These are phyloP conservation scores for Gleditsia sinensis DNA, from an alignment of 306 rosid species.

Conservation along the genomic window DNA sequence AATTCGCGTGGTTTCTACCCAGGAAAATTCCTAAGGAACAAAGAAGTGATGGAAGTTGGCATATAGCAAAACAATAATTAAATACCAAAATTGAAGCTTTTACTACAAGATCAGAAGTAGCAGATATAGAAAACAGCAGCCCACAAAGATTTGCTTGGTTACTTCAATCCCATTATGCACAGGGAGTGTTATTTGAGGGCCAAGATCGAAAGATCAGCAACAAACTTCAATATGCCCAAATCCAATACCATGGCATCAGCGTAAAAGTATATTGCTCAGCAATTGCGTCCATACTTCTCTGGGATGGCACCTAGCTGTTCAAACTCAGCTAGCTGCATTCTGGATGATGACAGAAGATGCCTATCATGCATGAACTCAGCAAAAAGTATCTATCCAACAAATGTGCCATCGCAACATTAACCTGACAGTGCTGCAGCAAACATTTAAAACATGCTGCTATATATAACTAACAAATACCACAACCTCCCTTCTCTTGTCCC, in stretches of 20 bases:
- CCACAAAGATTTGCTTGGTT: not conserved
- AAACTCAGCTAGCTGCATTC: conserved; percentile 2
- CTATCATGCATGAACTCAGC: not conserved
- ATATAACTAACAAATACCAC: not conserved
- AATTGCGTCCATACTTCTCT: not conserved
- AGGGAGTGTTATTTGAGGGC: not conserved
- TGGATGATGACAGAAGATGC: not conserved
- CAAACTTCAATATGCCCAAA: conserved; percentile 8
- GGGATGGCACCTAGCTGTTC: not conserved
- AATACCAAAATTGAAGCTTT: not conserved
- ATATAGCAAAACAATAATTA: not conserved
- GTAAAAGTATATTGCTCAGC: not conserved
- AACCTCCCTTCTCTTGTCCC: not conserved
- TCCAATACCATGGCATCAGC: not conserved
- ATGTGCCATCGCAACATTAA: not conserved
- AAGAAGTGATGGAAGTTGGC: not conserved
- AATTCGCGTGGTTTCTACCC: conserved; percentile 7
- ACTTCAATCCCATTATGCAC: not conserved
- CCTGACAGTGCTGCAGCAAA: not conserved
- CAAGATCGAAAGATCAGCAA: not conserved
- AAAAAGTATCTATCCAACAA: not conserved
- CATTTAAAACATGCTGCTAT: not conserved
- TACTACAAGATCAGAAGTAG: conserved; percentile 4
- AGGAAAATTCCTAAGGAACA: not conserved
- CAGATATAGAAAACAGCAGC: not conserved